phyloP scores from a whole-genome alignment of 2,329 filamentous ascomycete genomes.

The Hymenoscyphus fructigenus region DNA sequence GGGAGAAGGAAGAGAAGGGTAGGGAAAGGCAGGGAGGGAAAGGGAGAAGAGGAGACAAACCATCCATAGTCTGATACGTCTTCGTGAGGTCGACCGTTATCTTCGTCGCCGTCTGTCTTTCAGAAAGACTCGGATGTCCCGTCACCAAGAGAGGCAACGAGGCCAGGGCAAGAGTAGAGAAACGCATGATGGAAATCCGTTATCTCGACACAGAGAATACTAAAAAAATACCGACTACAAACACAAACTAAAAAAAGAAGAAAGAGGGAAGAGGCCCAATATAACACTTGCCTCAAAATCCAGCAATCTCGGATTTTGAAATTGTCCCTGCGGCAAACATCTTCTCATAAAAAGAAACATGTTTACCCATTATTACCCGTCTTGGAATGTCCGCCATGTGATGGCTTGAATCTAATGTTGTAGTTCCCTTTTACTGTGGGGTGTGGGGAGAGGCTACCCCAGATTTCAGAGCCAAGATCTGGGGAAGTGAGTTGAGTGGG shows the following conservation, averaged over 20 bases:
- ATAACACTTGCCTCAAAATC: no score
- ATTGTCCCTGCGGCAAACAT: no score
- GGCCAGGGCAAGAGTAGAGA: not conserved
- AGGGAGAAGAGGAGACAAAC: not conserved
- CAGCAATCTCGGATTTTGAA: no score
- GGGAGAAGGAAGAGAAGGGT: not conserved
- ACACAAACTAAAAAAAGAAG: not conserved
- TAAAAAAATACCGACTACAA: not conserved
- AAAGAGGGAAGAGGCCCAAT: not conserved
- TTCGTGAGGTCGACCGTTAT: conserved; percentile 28
- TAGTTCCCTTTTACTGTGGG: not conserved
- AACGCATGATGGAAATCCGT: not conserved
- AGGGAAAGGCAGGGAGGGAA: not conserved
- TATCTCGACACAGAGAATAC: not conserved
- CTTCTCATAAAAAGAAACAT: no score
- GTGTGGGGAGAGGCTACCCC: not conserved
- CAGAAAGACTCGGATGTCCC: not conserved
- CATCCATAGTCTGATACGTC: conserved; percentile 41
- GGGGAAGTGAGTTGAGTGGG: not conserved
- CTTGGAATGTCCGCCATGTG: not conserved
- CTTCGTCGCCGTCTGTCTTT: conserved; percentile 18
- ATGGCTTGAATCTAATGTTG: not conserved
- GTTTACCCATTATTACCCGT: not conserved
- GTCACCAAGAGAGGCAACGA: conserved; percentile 6
- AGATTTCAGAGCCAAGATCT: not conserved